Evolutionary conservation across 2,329 filamentous ascomycete genomes (phyloP).

Genomic region (Allantophomopsis lycopodina): DNA sequence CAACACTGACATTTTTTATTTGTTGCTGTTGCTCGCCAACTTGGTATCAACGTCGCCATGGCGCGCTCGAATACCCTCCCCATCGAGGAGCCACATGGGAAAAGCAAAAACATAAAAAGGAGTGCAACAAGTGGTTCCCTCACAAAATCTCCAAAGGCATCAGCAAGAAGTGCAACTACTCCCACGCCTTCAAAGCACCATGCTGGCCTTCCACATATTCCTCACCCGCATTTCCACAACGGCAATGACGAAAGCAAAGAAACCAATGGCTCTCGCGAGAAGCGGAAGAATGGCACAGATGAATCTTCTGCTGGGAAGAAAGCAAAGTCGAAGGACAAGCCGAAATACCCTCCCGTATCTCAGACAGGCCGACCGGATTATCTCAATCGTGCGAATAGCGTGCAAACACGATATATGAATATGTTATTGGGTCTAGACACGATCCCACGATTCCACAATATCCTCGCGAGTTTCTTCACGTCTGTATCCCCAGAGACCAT

Average conservation of each 20-base stretch:
- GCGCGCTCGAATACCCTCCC: slow-evolving; percentile 6
- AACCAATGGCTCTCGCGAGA: background rate
- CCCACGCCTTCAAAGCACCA: slow-evolving; percentile 2
- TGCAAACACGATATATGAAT: slow-evolving; percentile 14
- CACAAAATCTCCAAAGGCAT: slow-evolving; percentile 4
- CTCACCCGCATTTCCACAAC: slow-evolving; percentile 2
- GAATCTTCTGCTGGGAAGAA: background rate
- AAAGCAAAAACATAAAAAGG: background rate
- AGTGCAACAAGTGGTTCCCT: background rate
- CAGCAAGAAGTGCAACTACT: slow-evolving; percentile 3
- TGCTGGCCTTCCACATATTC: background rate
- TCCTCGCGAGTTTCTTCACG: slow-evolving; percentile 14
- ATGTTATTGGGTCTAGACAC: slow-evolving; percentile 15
- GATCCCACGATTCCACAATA: slow-evolving; percentile 15
- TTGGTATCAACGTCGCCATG: slow-evolving; percentile 2
- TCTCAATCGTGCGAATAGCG: slow-evolving; percentile 6
- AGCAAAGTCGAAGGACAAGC: too few relatives aligned
- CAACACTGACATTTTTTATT: too few relatives aligned
- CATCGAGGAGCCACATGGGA: slow-evolving; percentile 1
- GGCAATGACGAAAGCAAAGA: background rate
- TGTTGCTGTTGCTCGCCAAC: too few relatives aligned
- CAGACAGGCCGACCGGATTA: background rate
- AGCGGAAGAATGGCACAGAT: background rate
- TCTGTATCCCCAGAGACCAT: slow-evolving; percentile 3
- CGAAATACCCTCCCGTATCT: background rate